Evolutionary conservation across 2,329 filamentous ascomycete genomes (phyloP).

Genomic region (Canariomyces notabilis): DNA sequence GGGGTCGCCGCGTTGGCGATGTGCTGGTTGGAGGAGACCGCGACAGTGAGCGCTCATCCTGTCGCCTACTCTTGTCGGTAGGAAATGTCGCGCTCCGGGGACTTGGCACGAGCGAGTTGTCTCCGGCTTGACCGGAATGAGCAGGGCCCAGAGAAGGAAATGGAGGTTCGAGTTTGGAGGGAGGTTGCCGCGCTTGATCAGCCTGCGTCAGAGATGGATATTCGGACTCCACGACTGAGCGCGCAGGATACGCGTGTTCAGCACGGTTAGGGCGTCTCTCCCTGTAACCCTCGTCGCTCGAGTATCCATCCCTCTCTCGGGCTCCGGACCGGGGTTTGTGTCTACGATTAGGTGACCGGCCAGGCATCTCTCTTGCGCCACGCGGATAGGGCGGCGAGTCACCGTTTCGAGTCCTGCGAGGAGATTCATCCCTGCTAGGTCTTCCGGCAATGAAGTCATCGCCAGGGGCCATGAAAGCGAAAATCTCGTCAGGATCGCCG

Average conservation of each 20-base stretch:
- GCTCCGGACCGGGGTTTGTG: slow-evolving; percentile 23
- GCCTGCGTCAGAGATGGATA: slow-evolving; percentile 21
- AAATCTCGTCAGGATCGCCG: slow-evolving; percentile 19
- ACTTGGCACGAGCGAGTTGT: slow-evolving; percentile 16
- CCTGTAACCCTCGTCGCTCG: slow-evolving; percentile 36
- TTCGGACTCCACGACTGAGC: slow-evolving; percentile 15
- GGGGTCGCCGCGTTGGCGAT: slow-evolving; percentile 26
- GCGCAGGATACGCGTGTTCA: slow-evolving; percentile 12
- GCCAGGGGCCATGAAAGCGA: slow-evolving; percentile 23
- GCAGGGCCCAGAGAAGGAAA: slow-evolving; percentile 29
- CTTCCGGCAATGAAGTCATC: slow-evolving; percentile 14
- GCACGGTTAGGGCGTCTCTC: slow-evolving; percentile 26
- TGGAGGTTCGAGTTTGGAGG: slow-evolving; percentile 33
- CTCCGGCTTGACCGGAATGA: slow-evolving; percentile 17
- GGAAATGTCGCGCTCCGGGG: slow-evolving; percentile 23
- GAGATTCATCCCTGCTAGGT: slow-evolving; percentile 17
- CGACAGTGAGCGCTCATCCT: slow-evolving; percentile 23
- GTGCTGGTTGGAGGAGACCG: slow-evolving; percentile 29
- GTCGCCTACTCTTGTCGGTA: slow-evolving; percentile 15
- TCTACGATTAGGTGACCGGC: slow-evolving; percentile 27
- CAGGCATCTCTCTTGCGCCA: slow-evolving; percentile 23
- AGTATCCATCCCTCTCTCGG: slow-evolving; percentile 34
- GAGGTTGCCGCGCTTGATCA: slow-evolving; percentile 25
- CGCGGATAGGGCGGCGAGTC: slow-evolving; percentile 28
- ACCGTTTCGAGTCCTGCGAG: slow-evolving; percentile 29